Percentiles rank a stretch among this genome's conserved stretches.
Evolutionary conservation across 2,329 filamentous ascomycete genomes (phyloP).

Genomic region (Coniochaeta prunicola): DNA sequence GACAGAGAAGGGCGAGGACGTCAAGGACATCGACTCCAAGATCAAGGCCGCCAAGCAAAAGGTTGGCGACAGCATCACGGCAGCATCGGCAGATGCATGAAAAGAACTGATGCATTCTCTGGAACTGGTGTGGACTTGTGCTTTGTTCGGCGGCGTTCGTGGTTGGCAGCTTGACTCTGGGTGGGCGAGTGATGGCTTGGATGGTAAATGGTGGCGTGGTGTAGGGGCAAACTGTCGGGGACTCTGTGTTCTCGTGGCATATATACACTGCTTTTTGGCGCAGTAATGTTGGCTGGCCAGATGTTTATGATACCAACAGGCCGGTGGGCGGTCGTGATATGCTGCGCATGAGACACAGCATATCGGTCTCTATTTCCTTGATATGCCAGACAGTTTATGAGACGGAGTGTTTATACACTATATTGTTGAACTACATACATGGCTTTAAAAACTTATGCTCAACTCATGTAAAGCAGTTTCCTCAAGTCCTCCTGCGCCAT

Average conservation of each 20-base stretch:
- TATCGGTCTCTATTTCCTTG: neutral
- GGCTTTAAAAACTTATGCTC: too few relatives aligned
- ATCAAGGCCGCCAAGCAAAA: slow-evolving; percentile 13
- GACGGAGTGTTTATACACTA: neutral
- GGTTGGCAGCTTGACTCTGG: neutral
- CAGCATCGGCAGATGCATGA: slow-evolving; percentile 1
- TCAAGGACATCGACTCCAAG: slow-evolving; percentile 39
- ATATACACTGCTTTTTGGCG: neutral
- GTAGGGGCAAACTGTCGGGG: neutral
- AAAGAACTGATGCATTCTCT: neutral
- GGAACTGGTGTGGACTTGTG: neutral
- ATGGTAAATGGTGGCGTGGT: neutral
- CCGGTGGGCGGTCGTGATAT: slow-evolving; percentile 1
- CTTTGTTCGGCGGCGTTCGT: neutral
- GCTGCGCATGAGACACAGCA: neutral
- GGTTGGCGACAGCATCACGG: neutral
- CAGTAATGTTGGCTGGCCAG: neutral
- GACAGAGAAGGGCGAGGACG: slow-evolving; percentile 39
- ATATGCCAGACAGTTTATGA: neutral
- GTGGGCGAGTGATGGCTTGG: neutral
- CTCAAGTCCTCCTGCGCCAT: too few relatives aligned
- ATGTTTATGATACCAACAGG: neutral
- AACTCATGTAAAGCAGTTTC: too few relatives aligned
- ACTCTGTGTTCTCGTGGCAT: neutral
- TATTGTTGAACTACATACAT: neutral